Evolutionary conservation across 2,329 filamentous ascomycete genomes (phyloP).

Genomic region (Cordyceps farinosa): DNA sequence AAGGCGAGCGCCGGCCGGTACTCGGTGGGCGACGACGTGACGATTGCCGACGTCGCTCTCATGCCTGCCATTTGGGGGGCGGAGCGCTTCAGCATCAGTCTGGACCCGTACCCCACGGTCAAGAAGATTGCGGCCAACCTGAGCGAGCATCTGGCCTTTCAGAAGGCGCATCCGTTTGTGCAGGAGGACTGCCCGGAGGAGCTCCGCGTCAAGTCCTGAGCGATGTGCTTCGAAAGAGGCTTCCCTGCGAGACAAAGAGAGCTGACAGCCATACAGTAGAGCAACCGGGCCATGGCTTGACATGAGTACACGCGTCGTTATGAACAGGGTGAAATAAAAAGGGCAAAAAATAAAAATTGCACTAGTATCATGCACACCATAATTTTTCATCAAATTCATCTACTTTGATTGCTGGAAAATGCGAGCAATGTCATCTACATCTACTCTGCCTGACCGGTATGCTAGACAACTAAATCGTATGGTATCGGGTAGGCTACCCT

Average conservation of each 20-base stretch:
- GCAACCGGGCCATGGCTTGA: neutral
- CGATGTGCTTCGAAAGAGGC: too few species aligned
- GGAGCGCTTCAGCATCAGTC: slow-evolving; percentile 50
- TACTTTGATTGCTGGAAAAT: neutral
- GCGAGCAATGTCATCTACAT: neutral
- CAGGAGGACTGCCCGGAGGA: slow-evolving; percentile 48
- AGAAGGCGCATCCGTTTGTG: slow-evolving; percentile 48
- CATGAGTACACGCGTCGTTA: neutral
- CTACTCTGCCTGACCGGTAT: neutral
- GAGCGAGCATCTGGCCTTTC: slow-evolving; percentile 47
- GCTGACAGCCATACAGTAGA: neutral
- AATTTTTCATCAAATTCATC: neutral
- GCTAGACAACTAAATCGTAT: too few species aligned
- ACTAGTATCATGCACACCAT: neutral
- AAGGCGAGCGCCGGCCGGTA: slow-evolving; percentile 43
- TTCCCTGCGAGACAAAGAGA: neutral
- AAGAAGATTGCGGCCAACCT: slow-evolving; percentile 43
- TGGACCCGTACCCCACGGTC: slow-evolving; percentile 47
- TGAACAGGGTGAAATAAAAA: neutral
- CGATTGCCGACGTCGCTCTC: slow-evolving; percentile 56
- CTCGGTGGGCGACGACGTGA: slow-evolving; percentile 53
- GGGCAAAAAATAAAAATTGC: neutral
- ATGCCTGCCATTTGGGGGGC: slow-evolving; percentile 58
- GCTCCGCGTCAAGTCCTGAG: slow-evolving; percentile 21
- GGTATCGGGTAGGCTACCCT: too few species aligned